Conservation (phyloP, 139 green algal species). For the Chlorella sp. region DNA sequence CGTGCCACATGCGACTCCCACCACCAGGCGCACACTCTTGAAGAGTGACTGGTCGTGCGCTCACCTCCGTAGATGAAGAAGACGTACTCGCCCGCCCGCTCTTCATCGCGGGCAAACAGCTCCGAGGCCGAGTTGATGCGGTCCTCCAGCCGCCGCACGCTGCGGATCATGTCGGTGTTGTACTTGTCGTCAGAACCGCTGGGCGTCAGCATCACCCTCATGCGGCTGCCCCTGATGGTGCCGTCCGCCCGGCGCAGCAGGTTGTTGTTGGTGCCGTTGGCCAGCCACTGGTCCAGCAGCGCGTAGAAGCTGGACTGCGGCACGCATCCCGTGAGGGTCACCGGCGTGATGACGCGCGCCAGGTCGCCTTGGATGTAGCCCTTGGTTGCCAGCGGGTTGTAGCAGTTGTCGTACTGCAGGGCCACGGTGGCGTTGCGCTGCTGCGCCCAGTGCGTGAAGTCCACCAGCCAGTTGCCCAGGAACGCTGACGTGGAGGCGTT, state of each 20-base stretch:
- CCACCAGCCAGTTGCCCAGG: not conserved
- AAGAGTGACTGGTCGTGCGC: not conserved
- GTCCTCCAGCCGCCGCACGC: not conserved
- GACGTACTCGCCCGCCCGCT: not conserved
- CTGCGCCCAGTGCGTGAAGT: not conserved
- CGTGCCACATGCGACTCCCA: not conserved
- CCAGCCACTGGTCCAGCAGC: conserved; percentile 2
- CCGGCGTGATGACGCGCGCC: not conserved
- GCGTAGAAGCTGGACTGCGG: conserved; percentile 21
- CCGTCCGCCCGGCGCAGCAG: not conserved
- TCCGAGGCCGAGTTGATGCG: conserved; percentile 1
- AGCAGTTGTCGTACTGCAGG: not conserved
- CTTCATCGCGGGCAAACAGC: not conserved
- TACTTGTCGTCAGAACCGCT: conserved; percentile 1
- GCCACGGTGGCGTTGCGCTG: not conserved
- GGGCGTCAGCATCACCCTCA: not conserved
- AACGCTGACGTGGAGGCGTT: conserved; percentile 21
- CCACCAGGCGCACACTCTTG: not conserved
- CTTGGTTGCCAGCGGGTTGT: conserved; percentile 27
- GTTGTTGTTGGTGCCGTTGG: not conserved
- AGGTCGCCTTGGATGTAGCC: conserved; percentile 6
- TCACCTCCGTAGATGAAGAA: conserved; percentile 2
- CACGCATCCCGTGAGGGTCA: conserved; percentile 15
- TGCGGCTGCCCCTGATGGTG: not conserved
- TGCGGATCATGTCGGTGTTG: not conserved